Evolutionary conservation across 768 basidiomycete species (phyloP), one percentile per base, ranked within the genome.

Genomic region (Rhodotorula babjevae): DNA sequence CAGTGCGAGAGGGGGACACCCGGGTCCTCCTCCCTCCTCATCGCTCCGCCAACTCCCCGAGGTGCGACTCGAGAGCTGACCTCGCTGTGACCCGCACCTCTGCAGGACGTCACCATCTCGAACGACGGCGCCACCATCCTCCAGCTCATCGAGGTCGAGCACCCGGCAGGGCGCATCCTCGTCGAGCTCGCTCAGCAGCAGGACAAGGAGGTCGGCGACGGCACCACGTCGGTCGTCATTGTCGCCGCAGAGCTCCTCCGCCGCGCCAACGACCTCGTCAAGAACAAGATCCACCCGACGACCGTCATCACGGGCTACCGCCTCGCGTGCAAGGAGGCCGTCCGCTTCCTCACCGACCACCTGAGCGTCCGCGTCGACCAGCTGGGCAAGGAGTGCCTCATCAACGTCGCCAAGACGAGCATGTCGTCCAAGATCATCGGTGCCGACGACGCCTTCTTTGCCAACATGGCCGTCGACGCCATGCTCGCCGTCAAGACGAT

Each of bases 91-190:
- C 27, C 18, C 31, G 16, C n/a, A n/a, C 23, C 11, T 18, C 15
- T 9, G 29, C 6, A 95, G 93, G 96, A 99, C 86, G 94, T 98
- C 42, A 98, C 96, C 44, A 98, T 99, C 81, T 97, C 96, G 60
- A 99, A 99, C 82, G 96, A 98, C 83, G 96, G 96, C 61, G 96
- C 96, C 25, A 98, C 96, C n/a, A 99, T 99, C 77, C 87, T 99
- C 52, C 89, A 91, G 33, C 85, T 98, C 29, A 85, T 98, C 53
- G 88, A 92, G 25, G 94, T 99, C 58, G 92, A 96, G 78, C 93
- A 98, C 80, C 96, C 96, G 40, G 96, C 96, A 9, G 96, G 93
- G 31, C 89, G 92, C 75, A 93, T 99, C 74, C 93, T 99, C 76
- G 94, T 98, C 60, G 93, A 97, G 82, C 90, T 99, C 58, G 93